Percentiles rank a stretch among this genome's conserved stretches.
Evolutionary conservation across 2,329 filamentous ascomycete genomes (phyloP).

Genomic region (Oidium heveae): DNA sequence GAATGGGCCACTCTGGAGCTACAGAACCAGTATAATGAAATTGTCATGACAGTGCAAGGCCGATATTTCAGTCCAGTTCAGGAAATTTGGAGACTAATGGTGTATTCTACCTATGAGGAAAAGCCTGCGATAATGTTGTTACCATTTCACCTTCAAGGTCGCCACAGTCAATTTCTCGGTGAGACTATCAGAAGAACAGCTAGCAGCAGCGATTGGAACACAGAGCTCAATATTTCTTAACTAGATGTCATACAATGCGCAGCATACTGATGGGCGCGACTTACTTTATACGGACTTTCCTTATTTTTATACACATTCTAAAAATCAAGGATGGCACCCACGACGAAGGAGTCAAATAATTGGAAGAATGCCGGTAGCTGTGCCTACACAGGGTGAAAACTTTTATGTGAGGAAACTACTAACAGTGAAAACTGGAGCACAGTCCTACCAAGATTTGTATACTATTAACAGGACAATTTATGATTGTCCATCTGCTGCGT

Average conservation of each 20-base stretch:
- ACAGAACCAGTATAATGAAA: background rate
- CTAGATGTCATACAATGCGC: background rate
- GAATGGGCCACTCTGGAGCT: background rate
- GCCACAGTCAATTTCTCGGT: background rate
- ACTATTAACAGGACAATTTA: background rate
- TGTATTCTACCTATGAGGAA: background rate
- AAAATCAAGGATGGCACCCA: background rate
- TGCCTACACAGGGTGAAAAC: background rate
- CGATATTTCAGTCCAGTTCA: background rate
- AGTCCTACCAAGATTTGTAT: background rate
- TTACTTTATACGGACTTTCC: background rate
- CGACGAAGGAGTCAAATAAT: background rate
- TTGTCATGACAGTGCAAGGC: background rate
- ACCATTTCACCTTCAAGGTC: background rate
- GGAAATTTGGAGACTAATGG: background rate
- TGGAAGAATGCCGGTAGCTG: background rate
- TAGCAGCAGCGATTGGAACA: background rate
- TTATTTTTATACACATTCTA: background rate
- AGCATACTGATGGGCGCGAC: background rate
- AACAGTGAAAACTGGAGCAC: background rate
- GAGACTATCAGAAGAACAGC: background rate
- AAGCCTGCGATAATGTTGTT: background rate
- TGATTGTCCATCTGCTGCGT: background rate
- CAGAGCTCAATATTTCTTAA: background rate
- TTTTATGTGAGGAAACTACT: background rate